A percentile compares a stretch with the other conserved stretches of the same genome.
phyloP scores from a whole-genome alignment of 2,329 filamentous ascomycete species.

The Mycocentrospora acerina region DNA sequence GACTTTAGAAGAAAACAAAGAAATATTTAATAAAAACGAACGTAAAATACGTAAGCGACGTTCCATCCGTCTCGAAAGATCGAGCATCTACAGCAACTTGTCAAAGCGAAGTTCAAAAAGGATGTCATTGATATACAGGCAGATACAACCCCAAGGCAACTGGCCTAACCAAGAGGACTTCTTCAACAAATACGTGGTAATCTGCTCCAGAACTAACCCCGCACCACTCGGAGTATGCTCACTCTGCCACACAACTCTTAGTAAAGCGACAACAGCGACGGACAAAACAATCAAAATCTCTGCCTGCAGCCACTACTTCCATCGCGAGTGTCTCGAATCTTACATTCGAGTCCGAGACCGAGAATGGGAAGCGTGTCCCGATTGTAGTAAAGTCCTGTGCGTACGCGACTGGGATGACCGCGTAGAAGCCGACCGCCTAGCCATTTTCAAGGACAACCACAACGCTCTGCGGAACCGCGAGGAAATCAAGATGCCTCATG shows the following conservation, averaged over 20 bases:
- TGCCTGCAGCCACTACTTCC: constrained; percentile 3
- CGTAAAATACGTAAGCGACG: too few species aligned
- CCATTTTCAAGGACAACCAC: constrained; percentile 10
- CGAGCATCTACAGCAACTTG: too few species aligned
- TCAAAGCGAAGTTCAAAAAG: too few species aligned
- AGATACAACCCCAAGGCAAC: too few species aligned
- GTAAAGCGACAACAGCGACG: background rate
- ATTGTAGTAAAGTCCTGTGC: constrained; percentile 6
- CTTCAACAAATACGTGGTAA: background rate
- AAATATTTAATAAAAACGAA: too few species aligned
- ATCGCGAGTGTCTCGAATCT: constrained; percentile 6
- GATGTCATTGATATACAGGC: too few species aligned
- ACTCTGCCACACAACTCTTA: constrained; percentile 3
- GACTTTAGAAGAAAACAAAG: too few species aligned
- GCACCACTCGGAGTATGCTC: constrained; percentile 3
- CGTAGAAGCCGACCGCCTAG: constrained; percentile 9
- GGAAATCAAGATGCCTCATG: constrained; percentile 8
- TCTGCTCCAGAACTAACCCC: constrained; percentile 1
- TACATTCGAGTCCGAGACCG: constrained; percentile 3
- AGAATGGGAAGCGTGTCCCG: constrained; percentile 6
- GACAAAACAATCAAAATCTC: background rate
- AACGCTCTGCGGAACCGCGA: constrained; percentile 3
- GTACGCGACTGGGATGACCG: constrained; percentile 9
- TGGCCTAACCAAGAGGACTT: background rate
- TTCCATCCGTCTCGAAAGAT: too few species aligned